Conservation (phyloP, 2,329 filamentous ascomycete species). For the Microascus cirrosus region DNA sequence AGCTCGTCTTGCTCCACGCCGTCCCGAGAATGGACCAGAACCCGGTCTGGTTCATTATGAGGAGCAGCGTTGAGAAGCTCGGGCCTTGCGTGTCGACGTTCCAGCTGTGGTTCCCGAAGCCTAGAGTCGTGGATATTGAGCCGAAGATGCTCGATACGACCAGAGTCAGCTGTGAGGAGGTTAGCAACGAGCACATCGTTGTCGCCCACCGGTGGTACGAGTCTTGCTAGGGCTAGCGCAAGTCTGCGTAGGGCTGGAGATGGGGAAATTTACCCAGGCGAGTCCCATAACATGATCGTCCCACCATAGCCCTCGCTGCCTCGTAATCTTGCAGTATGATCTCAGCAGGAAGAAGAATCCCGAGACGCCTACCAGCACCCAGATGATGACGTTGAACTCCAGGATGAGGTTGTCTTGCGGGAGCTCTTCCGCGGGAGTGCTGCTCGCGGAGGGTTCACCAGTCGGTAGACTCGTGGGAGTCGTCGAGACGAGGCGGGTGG, state of each 20-base stretch:
- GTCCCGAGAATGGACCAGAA: slow-evolving; percentile 21
- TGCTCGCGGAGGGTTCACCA: not conserved
- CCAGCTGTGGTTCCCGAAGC: slow-evolving; percentile 10
- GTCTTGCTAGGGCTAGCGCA: not conserved
- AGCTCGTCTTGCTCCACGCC: slow-evolving; percentile 23
- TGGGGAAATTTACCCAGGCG: slow-evolving; percentile 14
- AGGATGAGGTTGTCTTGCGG: slow-evolving; percentile 6
- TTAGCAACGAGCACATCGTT: not conserved
- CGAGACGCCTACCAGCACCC: slow-evolving; percentile 10
- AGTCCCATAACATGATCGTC: slow-evolving; percentile 14
- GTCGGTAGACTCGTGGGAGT: not conserved
- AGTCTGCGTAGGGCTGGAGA: not conserved
- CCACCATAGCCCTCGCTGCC: slow-evolving; percentile 15
- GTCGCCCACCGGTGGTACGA: not conserved
- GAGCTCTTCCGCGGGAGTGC: not conserved
- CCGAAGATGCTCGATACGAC: slow-evolving; percentile 6
- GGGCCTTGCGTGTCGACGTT: slow-evolving; percentile 5
- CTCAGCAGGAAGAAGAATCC: slow-evolving; percentile 11
- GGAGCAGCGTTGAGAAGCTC: slow-evolving; percentile 10
- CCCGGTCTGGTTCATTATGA: slow-evolving; percentile 15
- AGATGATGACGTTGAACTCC: slow-evolving; percentile 9
- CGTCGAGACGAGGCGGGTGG: not conserved
- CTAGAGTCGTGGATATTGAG: slow-evolving; percentile 6
- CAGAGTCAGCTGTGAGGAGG: not conserved
- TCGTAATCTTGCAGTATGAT: slow-evolving; percentile 13